Evolutionary conservation across 257 asterid genomes (phyloP), one percentile per base, ranked within the genome.

Genomic region (Plantago elongata): DNA sequence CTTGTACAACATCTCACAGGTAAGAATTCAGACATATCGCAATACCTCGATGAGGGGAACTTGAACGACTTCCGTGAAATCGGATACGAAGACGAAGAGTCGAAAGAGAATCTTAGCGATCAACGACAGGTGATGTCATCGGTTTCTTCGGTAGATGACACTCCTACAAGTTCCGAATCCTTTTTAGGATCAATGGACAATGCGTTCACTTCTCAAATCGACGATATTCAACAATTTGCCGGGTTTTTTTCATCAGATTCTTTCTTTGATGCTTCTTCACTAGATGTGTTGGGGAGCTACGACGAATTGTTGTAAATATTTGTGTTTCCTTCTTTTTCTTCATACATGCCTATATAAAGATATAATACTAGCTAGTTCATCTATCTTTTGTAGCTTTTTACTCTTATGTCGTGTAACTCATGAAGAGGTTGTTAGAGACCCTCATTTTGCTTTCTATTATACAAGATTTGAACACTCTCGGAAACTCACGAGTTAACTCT

Each of bases 1-100:
- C 73, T 86, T 3, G 95, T 89, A 14, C 95, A 86, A 52, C 74
- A 84, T 52, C 86, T 89, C 54, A 89, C 97, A 1, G 97, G 97
- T 0, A 76, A 70, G 60, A 66, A 89, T 38, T 89, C 96, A 1
- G 86, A 89, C 42, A 60, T 80, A 38, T 77, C 69, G 0, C 67
- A 61, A 13, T 77, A 71, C 72, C 59, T 77, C 66, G 90, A 80
- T 12, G 61, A 57, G 27, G 51, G 18, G 43, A 43, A 55, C 52
- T 11, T 43, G 18, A 14, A 22, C 27, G 67, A 63, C 0, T 68
- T 66, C 8, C 70, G 62, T 34, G 81, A 80, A 69, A 57, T 64
- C 0, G 73, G 60, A 29, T 50, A 10, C 7, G 78, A 70, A 0
- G 65, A 59, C 0, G 38, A 27, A 9, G 16, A 37, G 9, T 42